Base-by-base conservation (phyloP, 371 early-diverging fungal genomes). In the Mucor mucedo region DNA sequence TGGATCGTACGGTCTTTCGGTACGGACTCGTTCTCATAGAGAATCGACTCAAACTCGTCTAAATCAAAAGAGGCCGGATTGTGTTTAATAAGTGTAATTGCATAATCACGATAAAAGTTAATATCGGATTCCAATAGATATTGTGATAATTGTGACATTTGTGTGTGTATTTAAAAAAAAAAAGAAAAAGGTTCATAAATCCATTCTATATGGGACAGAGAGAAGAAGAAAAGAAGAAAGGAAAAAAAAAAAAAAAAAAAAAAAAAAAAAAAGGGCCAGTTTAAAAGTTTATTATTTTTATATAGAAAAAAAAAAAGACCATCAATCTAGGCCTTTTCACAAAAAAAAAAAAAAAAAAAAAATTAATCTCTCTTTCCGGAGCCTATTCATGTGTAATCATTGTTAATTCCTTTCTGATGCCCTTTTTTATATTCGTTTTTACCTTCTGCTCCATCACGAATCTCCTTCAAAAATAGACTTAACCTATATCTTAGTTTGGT, bases 371-470 rank as follows among this genome's bases (percentile, higher is more conserved):
- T 65, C 39, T 65, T 65, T 50, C 62, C 70, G 4, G 65, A n/a
- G 38, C 70, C 70, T 70, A 21, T 21, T 21, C 21, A 21, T 21
- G 21, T 21, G 21, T 21, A 21, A 21, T 21, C 21, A 21, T 21
- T 21, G 21, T 21, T 21, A 21, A 21, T 21, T 21, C 21, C 60
- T 32, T 4, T 11, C 16, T 40, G 21, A 10, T 41, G 38, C 28
- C 38, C 7, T 50, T 35, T n/a, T 29, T 5, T 28, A 0, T 5
- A 28, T 14, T 10, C 45, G 8, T 45, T 62, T 39, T 49, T 30
- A 70, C 84, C 84, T 76, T 84, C 84, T 40, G 84, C 82, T 13
- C 79, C 82, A 44, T 75, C 71, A 27, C 82, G 73, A 30, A 84
- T 72, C 39, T 80, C 78, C 1, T 60, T 63, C 32, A 84, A 65